A percentile compares a stretch with the other conserved stretches of the same genome.
phyloP scores from a whole-genome alignment of 148 eudicot species.

The Mesembryanthemum crystallinum region DNA sequence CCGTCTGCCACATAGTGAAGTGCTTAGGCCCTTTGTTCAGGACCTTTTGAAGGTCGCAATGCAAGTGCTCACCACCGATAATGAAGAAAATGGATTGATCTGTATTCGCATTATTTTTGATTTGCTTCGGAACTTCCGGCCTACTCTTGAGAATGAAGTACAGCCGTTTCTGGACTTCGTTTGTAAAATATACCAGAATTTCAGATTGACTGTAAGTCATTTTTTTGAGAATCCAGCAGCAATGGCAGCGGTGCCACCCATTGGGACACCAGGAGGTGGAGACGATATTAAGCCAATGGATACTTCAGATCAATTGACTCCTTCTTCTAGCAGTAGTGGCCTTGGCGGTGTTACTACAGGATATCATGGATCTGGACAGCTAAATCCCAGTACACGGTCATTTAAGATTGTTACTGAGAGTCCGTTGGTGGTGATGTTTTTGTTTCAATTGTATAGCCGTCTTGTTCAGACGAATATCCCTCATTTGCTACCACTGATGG shows the following conservation, averaged over 20 bases:
- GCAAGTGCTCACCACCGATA: conserved; percentile 89
- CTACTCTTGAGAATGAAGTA: conserved; percentile 80
- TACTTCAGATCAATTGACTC: conserved; percentile 68
- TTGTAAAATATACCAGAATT: conserved; percentile 89
- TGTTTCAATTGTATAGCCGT: conserved; percentile 87
- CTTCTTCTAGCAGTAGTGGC: conserved; percentile 38
- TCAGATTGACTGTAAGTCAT: conserved; percentile 75
- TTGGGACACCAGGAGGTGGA: conserved; percentile 40
- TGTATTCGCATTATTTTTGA: conserved; percentile 94
- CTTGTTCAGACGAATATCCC: conserved; percentile 97
- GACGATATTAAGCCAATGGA: conserved; percentile 88
- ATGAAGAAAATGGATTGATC: conserved; percentile 88
- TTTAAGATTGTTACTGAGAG: conserved; percentile 96
- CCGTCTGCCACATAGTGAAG: conserved; percentile 95
- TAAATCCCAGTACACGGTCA: conserved; percentile 88
- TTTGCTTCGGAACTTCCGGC: conserved; percentile 84
- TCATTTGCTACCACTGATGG: conserved; percentile 90
- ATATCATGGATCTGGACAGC: conserved; percentile 67
- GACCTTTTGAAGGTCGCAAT: conserved; percentile 86
- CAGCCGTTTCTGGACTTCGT: conserved; percentile 96
- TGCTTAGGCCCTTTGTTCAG: conserved; percentile 85
- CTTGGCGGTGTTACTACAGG: conserved; percentile 30
- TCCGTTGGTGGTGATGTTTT: conserved; percentile 96
- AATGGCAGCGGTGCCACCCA: conserved; percentile 47
- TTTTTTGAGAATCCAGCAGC: conserved; percentile 80